Conservation (phyloP, 2,329 filamentous ascomycete genomes). For the Fusarium acutatum region DNA sequence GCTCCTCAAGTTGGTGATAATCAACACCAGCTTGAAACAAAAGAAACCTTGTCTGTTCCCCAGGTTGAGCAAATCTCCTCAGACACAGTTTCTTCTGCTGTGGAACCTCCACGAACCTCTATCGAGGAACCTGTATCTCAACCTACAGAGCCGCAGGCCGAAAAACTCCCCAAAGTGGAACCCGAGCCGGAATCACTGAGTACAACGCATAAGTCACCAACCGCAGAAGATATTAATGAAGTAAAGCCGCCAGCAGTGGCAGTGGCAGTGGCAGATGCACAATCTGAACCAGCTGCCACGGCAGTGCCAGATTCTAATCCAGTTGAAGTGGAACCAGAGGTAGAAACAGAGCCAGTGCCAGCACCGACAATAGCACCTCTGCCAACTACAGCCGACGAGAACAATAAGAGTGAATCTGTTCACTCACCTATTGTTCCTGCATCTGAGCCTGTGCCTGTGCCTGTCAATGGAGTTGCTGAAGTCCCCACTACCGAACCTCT, state of each 20-base stretch:
- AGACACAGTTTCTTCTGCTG: conserved; percentile 9
- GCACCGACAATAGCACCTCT: neutral
- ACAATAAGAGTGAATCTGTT: conserved; percentile 11
- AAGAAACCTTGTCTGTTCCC: conserved; percentile 2
- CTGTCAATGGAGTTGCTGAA: conserved; percentile 14
- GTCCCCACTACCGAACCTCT: conserved; percentile 1
- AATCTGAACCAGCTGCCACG: conserved; percentile 3
- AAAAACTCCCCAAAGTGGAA: conserved; percentile 33
- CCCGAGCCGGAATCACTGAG: conserved; percentile 15
- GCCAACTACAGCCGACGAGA: neutral
- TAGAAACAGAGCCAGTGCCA: neutral
- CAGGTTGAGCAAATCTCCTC: conserved; percentile 3
- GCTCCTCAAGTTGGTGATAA: conserved; percentile 10
- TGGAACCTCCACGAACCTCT: conserved; percentile 26
- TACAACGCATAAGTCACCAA: conserved; percentile 10
- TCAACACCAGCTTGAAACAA: neutral
- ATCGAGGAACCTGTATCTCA: conserved; percentile 21
- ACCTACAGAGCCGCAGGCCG: conserved; percentile 28
- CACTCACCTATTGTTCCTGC: conserved; percentile 14
- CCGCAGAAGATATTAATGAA: neutral
- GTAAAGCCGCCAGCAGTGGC: neutral
- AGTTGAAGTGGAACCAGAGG: neutral
- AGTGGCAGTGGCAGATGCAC: neutral
- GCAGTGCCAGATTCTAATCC: neutral
- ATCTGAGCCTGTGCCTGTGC: neutral